Evolutionary conservation across 306 rosid species (phyloP), one percentile per base, ranked within the genome.

Genomic region (Oemleria cerasiformis): DNA sequence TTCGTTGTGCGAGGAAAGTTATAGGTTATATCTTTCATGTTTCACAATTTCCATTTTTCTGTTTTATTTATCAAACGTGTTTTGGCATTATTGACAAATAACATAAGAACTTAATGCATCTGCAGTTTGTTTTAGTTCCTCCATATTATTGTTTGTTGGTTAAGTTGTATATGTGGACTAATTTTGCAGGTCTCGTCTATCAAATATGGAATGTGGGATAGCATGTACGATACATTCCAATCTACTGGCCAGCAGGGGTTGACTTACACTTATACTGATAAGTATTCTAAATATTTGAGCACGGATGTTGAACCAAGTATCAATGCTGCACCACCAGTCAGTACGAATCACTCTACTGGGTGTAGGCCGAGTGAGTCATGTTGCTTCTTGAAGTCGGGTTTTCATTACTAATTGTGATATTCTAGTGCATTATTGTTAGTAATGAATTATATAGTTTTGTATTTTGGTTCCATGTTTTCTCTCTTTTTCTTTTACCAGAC

Each of bases 161-260:
- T 36, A 53, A 44, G 40, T 70, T 17, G 30, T 23, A 6, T 16
- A 0, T 16, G 55, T 36, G n/a, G n/a, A 79, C 8, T 68, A 38
- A 53, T 60, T 45, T 73, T 82, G 73, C 73, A 93, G 98, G 86
- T 93, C 73, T 87, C 85, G 69, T 86, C 90, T 70, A 86, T 91
- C 68, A 88, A 86, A 76, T 83, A 79, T 56, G 97, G 98, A 81
- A 78, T 80, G 84, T 87, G 97, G 96, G 87, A 91, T 75, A 91
- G 93, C 87, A 84, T 93, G 54, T 93, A 86, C 75, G 97, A 93
- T 78, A 66, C 92, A 21, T 76, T 88, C 72, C 96, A 88, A 82
- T 80, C 83, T 36, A 63, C 84, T 70, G 65, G 82, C 79, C 77
- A 76, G 61, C 76, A 47, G 25, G 80, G 85, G 54, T 57, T 79